Percentiles rank a stretch among this genome's conserved stretches.
Conservation (phyloP, 306 rosid genomes). For the Quercus suber region DNA sequence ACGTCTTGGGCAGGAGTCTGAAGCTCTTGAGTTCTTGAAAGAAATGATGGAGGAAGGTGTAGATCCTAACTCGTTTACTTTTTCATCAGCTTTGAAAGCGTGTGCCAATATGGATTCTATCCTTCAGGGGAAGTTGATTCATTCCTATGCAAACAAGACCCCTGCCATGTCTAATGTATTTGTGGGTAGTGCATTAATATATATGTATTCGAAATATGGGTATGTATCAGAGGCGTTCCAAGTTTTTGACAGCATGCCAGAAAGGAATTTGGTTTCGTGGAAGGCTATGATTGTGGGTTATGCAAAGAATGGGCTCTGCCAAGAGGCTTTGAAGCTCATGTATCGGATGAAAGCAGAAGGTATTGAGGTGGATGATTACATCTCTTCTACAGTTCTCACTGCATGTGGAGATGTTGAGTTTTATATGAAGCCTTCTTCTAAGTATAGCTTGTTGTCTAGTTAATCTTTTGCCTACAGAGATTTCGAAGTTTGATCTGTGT, state of each 20-base stretch:
- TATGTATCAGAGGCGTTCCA: slow-evolving; percentile 62
- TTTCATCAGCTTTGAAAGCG: slow-evolving; percentile 79
- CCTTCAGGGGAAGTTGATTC: slow-evolving; percentile 61
- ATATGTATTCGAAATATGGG: slow-evolving; percentile 87
- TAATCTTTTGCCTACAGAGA: slow-evolving; percentile 27
- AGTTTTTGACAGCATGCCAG: slow-evolving; percentile 82
- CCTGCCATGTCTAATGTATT: slow-evolving; percentile 67
- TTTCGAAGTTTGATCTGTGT: neutral
- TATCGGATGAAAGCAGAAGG: slow-evolving; percentile 81
- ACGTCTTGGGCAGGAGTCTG: slow-evolving; percentile 58
- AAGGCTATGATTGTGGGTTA: slow-evolving; percentile 83
- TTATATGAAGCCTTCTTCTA: slow-evolving; percentile 37
- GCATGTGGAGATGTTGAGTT: slow-evolving; percentile 56
- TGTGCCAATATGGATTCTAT: slow-evolving; percentile 67
- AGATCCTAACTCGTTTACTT: slow-evolving; percentile 73
- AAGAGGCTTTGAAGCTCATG: slow-evolving; percentile 80
- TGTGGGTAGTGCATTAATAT: slow-evolving; percentile 78
- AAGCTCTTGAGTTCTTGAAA: slow-evolving; percentile 68
- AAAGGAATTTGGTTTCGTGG: slow-evolving; percentile 80
- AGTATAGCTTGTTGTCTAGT: slow-evolving; percentile 37
- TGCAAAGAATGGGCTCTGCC: slow-evolving; percentile 75
- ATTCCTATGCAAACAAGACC: slow-evolving; percentile 74
- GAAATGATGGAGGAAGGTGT: slow-evolving; percentile 84
- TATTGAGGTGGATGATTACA: slow-evolving; percentile 69
- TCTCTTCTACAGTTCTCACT: slow-evolving; percentile 53